A percentile compares a stretch with the other conserved stretches of the same genome.
These are phyloP conservation scores for Salix koriyanagi DNA, from an alignment of 345 rosid genomes.

Conservation along the genomic window DNA sequence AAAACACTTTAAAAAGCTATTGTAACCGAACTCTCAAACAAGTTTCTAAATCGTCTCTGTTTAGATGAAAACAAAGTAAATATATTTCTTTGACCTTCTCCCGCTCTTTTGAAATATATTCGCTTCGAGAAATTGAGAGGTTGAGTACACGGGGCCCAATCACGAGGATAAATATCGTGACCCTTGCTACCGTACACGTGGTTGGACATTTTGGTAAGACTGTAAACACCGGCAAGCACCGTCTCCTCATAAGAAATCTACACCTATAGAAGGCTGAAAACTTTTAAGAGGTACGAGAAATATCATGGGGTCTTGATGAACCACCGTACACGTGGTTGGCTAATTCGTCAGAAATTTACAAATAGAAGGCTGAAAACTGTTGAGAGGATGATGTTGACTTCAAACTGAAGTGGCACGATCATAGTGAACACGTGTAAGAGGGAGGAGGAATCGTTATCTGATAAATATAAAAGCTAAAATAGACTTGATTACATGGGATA, in stretches of 20 bases:
- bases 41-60: too few relatives aligned
- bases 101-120: constrained; percentile 6
- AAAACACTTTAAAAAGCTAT: too few relatives aligned
- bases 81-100: too few relatives aligned
- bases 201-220: constrained; percentile 1
- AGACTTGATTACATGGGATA: neutral
- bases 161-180: constrained; percentile 15
- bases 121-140: constrained; percentile 14
- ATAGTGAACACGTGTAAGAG: neutral
- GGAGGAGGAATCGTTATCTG: neutral
- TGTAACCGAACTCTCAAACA: too few relatives aligned
- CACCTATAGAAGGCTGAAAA: neutral
- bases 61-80: too few relatives aligned
- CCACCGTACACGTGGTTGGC: neutral
- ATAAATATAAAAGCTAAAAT: neutral
- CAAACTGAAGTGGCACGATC: neutral
- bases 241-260: constrained; percentile 19
- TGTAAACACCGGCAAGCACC: neutral
- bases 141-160: neutral
- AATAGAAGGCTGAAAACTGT: too few relatives aligned
- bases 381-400: neutral
- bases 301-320: neutral
- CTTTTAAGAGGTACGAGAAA: neutral
- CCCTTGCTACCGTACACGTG: constrained; percentile 28
- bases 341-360: too few relatives aligned